Percentiles rank a stretch among this genome's conserved stretches.
These are phyloP conservation scores for Asterella californica DNA, from an alignment of 225 moss, liverwort and hornwort genomes.

Conservation along the genomic window DNA sequence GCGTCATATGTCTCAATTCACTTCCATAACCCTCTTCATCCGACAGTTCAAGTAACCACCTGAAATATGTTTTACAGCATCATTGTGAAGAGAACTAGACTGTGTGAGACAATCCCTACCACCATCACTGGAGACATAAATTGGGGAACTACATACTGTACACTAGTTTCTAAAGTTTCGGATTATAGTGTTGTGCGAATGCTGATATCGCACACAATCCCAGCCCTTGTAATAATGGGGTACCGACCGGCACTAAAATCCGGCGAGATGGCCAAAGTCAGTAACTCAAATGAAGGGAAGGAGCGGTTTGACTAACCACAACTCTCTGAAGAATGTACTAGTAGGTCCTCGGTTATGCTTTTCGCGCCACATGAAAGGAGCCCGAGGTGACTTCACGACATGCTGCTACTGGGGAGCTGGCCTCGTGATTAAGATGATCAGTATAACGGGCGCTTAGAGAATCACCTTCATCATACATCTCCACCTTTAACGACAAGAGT, in stretches of 20 bases:
- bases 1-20: not conserved
- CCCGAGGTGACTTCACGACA: not conserved
- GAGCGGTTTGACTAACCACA: not conserved
- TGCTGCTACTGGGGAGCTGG: not conserved
- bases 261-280: not conserved
- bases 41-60: not conserved
- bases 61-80: not conserved
- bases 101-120: not conserved
- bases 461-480: slow-evolving; percentile 39
- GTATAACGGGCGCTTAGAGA: not conserved
- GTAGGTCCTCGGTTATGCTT: not conserved
- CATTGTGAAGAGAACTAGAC: not conserved
- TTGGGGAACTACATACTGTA: not conserved
- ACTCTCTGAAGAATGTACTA: slow-evolving; percentile 13
- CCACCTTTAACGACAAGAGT: slow-evolving; percentile 51
- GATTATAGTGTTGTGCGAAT: not conserved
- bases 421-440: not conserved
- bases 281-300: not conserved
- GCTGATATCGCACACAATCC: slow-evolving; percentile 1
- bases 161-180: not conserved
- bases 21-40: not conserved
- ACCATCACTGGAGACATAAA: not conserved
- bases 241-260: not conserved
- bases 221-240: slow-evolving; percentile 1
- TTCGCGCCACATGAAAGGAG: slow-evolving; percentile 13